phyloP scores from a whole-genome alignment of 768 basidiomycete genomes.

The Lyophyllum decastes region DNA sequence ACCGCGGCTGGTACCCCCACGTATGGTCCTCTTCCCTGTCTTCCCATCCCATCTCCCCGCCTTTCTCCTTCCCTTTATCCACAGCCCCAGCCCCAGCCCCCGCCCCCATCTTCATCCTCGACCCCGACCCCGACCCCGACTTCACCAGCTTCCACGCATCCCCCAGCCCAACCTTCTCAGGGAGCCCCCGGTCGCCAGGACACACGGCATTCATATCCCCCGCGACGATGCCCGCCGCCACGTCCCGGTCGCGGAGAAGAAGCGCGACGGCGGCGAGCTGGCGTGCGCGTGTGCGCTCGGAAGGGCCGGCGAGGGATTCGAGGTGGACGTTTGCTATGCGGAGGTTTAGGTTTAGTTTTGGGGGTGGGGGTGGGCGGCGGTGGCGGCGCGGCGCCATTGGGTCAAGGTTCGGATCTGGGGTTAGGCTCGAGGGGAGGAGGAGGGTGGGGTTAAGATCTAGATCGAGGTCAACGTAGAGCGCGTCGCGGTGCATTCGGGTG shows the following conservation, averaged over 20 bases:
- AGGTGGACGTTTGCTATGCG: slow-evolving; percentile 54
- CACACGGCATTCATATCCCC: slow-evolving; percentile 57
- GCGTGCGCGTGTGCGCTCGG: slow-evolving; percentile 32
- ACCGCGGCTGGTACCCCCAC: slow-evolving; percentile 50
- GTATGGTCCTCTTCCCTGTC: slow-evolving; percentile 37
- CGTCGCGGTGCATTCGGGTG: slow-evolving; percentile 44
- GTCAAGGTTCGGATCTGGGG: no score
- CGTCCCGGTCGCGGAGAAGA: slow-evolving; percentile 27
- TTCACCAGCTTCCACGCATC: slow-evolving; percentile 43
- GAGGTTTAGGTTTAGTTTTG: slow-evolving; percentile 26
- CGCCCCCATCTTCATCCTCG: no score
- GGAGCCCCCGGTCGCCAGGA: slow-evolving; percentile 31
- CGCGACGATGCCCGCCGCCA: slow-evolving; percentile 44
- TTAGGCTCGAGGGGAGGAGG: no score
- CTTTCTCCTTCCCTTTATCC: slow-evolving; percentile 3
- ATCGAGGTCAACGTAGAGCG: slow-evolving; percentile 48
- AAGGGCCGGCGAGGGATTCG: slow-evolving; percentile 43
- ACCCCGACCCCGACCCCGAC: neutral
- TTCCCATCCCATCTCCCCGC: slow-evolving; percentile 14
- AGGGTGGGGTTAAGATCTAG: no score
- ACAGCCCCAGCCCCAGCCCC: no score
- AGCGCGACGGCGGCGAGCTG: slow-evolving; percentile 40
- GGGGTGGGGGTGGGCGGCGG: slow-evolving; percentile 31
- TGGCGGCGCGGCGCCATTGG: no score
- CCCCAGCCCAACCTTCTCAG: slow-evolving; percentile 36